These are phyloP conservation scores for Coemansia sp. DNA, from an alignment of 192 early-diverging fungal species.

Conservation along the genomic window DNA sequence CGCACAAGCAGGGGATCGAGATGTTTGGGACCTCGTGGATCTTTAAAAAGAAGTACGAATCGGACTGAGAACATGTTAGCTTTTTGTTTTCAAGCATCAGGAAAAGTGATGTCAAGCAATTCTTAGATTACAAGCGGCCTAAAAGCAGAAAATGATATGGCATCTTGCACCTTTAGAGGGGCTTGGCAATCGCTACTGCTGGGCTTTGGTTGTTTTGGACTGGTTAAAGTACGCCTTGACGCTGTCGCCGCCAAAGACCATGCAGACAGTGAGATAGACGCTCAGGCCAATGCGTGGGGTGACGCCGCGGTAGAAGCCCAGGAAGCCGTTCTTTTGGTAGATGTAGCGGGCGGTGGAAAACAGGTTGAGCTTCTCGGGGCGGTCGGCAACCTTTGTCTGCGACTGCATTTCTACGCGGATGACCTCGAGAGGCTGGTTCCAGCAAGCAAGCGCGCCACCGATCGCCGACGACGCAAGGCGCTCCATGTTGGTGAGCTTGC, in stretches of 20 bases:
- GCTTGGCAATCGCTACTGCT: not conserved
- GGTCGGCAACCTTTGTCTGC: constrained; percentile 80
- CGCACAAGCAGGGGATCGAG: constrained; percentile 67
- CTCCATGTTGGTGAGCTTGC: constrained; percentile 55
- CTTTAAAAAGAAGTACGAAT: constrained; percentile 76
- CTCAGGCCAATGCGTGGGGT: constrained; percentile 76
- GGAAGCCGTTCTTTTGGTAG: constrained; percentile 84
- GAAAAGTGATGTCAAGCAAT: no score
- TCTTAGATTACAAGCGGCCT: not conserved
- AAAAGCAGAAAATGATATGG: not conserved
- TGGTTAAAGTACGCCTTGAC: constrained; percentile 56
- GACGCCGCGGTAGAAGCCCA: constrained; percentile 90
- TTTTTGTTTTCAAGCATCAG: not conserved
- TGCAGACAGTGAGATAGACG: constrained; percentile 87
- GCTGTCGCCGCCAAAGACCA: constrained; percentile 72
- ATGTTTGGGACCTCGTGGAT: constrained; percentile 85
- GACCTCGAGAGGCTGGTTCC: constrained; percentile 99
- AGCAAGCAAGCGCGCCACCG: constrained; percentile 90
- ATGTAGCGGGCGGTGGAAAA: constrained; percentile 81
- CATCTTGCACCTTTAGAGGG: no score
- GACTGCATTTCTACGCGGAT: constrained; percentile 99
- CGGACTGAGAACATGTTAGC: constrained; percentile 17
- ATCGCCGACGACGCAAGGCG: constrained; percentile 67
- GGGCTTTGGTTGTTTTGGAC: constrained; percentile 14
- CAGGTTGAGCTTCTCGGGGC: constrained; percentile 93